Percentiles rank a stretch among this genome's conserved stretches.
phyloP scores from a whole-genome alignment of 331 rosid genomes.

The Prunus yedoensis region DNA sequence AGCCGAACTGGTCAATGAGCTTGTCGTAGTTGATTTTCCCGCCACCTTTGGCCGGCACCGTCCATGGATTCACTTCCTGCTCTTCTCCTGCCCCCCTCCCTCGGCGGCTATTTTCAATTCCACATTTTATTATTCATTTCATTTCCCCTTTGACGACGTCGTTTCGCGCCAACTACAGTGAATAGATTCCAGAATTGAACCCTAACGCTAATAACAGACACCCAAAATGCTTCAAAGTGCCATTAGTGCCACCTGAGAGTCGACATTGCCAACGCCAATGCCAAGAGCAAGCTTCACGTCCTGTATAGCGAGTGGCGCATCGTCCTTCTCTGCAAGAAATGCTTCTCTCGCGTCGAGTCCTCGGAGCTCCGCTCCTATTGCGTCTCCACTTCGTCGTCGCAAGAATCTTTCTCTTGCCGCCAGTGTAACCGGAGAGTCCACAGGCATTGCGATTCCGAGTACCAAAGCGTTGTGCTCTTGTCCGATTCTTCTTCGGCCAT shows the following conservation, averaged over 20 bases:
- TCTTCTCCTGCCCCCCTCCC: background rate
- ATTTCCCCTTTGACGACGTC: no score
- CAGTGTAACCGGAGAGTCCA: conserved; percentile 60
- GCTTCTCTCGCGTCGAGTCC: conserved; percentile 46
- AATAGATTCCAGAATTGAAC: background rate
- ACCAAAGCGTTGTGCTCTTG: conserved; percentile 44
- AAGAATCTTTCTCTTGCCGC: conserved; percentile 35
- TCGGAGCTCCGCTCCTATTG: conserved; percentile 67
- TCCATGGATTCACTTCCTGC: conserved; percentile 86
- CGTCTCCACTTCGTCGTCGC: conserved; percentile 31
- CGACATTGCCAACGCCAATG: conserved; percentile 47
- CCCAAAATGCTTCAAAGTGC: conserved; percentile 22
- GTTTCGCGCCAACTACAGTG: no score
- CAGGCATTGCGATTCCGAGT: conserved; percentile 36
- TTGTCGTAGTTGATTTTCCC: conserved; percentile 85
- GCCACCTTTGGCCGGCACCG: conserved; percentile 66
- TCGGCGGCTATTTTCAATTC: background rate
- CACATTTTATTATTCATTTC: no score
- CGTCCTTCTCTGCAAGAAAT: conserved; percentile 71
- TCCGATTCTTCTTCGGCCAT: conserved; percentile 43
- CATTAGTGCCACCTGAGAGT: conserved; percentile 62
- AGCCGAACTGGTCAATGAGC: conserved; percentile 87
- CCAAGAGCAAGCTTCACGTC: conserved; percentile 46
- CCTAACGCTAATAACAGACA: background rate
- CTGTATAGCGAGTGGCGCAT: conserved; percentile 83